Percentiles rank a stretch among this genome's conserved stretches.
phyloP scores from a whole-genome alignment of 2,329 filamentous ascomycete species.

The Venturia carpophila region DNA sequence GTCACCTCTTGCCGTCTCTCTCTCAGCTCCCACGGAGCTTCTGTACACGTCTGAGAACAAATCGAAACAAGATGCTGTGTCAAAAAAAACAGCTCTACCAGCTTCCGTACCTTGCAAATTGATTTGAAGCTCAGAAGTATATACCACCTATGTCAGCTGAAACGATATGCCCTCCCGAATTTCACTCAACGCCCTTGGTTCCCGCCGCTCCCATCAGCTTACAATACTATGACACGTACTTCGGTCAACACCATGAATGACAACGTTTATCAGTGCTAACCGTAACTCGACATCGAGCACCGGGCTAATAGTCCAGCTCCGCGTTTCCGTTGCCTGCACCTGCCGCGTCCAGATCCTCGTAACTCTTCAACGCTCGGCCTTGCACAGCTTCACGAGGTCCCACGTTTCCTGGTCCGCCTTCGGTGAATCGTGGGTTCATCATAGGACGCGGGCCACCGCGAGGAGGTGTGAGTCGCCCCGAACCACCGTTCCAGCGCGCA shows the following conservation, averaged over 20 bases:
- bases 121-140: neutral
- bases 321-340: constrained; percentile 60
- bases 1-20: too few species aligned
- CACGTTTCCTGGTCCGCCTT: constrained; percentile 62
- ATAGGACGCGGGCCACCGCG: constrained; percentile 39
- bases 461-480: constrained; percentile 41
- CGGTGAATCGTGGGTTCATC: constrained; percentile 63
- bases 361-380: constrained; percentile 88
- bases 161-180: neutral
- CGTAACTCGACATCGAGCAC: neutral
- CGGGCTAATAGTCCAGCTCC: constrained; percentile 75
- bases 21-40: too few species aligned
- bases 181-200: neutral
- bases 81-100: neutral
- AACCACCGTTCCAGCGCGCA: constrained; percentile 40
- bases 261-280: neutral
- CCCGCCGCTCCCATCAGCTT: neutral
- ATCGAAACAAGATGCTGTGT: neutral
- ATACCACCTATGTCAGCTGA: neutral
- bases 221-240: constrained; percentile 1
- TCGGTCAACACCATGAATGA: neutral
- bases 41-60: too few species aligned
- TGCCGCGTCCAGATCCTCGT: constrained; percentile 89
- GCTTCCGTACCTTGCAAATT: constrained; percentile 4
- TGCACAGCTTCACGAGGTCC: constrained; percentile 88